phyloP scores from a whole-genome alignment of 2,329 filamentous ascomycete species.

The Colletotrichum sp. region DNA sequence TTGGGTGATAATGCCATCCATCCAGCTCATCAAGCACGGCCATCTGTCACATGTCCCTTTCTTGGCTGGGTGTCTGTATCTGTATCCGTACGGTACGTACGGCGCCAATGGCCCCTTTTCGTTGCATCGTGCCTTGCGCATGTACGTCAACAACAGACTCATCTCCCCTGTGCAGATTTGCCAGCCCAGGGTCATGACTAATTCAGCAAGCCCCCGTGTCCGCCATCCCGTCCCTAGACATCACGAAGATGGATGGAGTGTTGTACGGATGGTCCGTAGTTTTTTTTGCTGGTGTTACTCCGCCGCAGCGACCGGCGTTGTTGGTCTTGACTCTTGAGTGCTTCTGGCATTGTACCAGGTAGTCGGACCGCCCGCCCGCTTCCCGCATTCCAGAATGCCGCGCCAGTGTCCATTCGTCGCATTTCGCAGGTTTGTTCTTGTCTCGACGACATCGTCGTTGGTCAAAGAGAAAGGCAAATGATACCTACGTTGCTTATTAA shows the following conservation, averaged over 20 bases:
- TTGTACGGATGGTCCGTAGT: neutral
- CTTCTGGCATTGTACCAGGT: neutral
- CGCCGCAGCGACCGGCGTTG: neutral
- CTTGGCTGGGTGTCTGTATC: neutral
- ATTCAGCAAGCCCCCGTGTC: neutral
- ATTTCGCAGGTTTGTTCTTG: neutral
- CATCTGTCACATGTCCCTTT: neutral
- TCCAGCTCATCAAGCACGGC: neutral
- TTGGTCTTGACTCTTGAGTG: too few relatives aligned
- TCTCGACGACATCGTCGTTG: neutral
- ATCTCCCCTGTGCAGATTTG: slow-evolving; percentile 1
- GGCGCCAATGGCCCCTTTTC: neutral
- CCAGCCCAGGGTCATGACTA: neutral
- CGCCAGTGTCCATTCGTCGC: neutral
- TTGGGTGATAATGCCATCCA: neutral
- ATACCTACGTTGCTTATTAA: neutral
- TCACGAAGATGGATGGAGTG: neutral
- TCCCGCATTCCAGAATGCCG: neutral
- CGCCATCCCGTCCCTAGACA: neutral
- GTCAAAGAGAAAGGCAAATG: neutral
- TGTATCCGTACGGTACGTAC: neutral
- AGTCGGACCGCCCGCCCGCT: neutral
- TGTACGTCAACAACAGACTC: neutral
- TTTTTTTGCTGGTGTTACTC: neutral
- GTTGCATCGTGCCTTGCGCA: neutral